A percentile compares a stretch with the other conserved stretches of the same genome.
Evolutionary conservation across 257 asterid genomes (phyloP).

Genomic region (Fraxinus excelsior): DNA sequence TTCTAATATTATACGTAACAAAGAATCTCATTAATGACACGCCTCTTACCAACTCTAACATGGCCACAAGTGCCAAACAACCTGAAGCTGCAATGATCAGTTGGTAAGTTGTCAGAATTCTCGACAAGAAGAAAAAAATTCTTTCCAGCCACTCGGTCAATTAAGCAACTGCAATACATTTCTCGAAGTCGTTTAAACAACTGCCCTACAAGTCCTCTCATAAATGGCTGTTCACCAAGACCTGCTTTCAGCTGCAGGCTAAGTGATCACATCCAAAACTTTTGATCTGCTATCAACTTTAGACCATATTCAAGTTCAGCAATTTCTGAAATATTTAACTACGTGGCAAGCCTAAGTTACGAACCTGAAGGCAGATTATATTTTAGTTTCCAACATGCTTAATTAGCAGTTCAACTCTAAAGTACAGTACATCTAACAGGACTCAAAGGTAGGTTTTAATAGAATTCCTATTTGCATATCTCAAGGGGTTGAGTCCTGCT

Average conservation of each 20-base stretch:
- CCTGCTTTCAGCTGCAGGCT: neutral
- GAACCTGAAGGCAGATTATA: neutral
- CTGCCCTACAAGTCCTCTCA: neutral
- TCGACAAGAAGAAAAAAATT: too few relatives aligned
- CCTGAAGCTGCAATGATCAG: neutral
- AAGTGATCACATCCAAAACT: neutral
- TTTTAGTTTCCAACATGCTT: neutral
- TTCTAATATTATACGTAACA: neutral
- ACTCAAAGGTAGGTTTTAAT: neutral
- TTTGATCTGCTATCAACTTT: neutral
- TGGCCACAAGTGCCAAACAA: neutral
- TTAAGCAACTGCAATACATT: neutral
- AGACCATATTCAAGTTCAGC: conserved; percentile 3
- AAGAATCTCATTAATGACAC: neutral
- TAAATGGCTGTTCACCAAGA: neutral
- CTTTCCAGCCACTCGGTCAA: neutral
- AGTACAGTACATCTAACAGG: neutral
- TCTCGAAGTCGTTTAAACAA: neutral
- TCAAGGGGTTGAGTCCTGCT: neutral
- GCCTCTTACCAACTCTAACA: neutral
- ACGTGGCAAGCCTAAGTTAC: neutral
- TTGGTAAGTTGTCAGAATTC: neutral
- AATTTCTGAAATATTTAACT: neutral
- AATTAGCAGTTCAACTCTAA: neutral
- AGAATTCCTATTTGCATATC: neutral